A percentile compares a stretch with the other conserved stretches of the same genome.
Conservation (phyloP, 176 grass and related monocot species). For the Hordeum marinum region DNA sequence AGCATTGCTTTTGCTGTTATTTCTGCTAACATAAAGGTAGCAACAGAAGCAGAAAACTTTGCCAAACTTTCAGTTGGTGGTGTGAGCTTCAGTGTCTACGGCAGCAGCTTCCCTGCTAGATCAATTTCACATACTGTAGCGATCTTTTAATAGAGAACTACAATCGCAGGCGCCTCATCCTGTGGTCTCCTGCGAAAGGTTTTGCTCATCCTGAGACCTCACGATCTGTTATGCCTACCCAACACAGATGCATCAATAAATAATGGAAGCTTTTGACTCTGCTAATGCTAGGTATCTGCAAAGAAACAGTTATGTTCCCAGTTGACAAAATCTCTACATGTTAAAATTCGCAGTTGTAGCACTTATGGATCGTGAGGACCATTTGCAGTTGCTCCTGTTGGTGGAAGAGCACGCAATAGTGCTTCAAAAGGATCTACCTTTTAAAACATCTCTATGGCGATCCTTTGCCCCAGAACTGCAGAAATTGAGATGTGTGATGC, state of each 20-base stretch:
- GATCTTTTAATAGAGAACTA: neutral
- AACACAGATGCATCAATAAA: conserved; percentile 42
- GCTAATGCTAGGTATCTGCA: conserved; percentile 42
- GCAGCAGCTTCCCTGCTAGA: neutral
- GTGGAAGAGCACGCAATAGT: conserved; percentile 48
- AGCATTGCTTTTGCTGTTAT: conserved; percentile 22
- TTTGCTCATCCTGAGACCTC: conserved; percentile 39
- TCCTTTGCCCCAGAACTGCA: conserved; percentile 38
- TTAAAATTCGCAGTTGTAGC: conserved; percentile 4
- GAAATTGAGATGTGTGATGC: conserved; percentile 31
- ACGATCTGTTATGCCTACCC: conserved; percentile 22
- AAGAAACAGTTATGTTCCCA: conserved; percentile 40
- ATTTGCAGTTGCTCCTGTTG: conserved; percentile 47
- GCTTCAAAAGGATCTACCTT: conserved; percentile 41
- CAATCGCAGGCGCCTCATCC: neutral
- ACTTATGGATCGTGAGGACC: conserved; percentile 26
- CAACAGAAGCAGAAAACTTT: neutral
- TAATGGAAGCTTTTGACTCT: conserved; percentile 38
- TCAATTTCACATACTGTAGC: neutral
- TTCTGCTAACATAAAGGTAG: conserved; percentile 10
- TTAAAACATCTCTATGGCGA: conserved; percentile 51
- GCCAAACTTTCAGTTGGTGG: neutral
- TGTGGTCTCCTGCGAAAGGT: neutral
- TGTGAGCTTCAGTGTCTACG: neutral
- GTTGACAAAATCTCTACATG: conserved; percentile 42